A percentile compares a stretch with the other conserved stretches of the same genome.
Evolutionary conservation across 768 basidiomycete genomes (phyloP).

Genomic region (Tephrocybe sp.): DNA sequence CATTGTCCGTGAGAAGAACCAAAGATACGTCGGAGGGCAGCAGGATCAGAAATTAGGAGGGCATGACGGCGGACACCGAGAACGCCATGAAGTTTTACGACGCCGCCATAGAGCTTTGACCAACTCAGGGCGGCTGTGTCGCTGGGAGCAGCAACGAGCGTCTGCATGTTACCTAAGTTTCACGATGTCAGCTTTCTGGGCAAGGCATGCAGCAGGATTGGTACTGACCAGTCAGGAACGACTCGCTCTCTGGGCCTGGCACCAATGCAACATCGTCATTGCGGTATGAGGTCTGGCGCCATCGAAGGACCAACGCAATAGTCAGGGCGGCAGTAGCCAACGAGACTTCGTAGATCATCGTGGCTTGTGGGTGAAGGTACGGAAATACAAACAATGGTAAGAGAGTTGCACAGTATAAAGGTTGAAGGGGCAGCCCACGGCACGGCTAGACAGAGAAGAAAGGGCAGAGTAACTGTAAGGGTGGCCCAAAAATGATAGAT

Average conservation of each 20-base stretch:
- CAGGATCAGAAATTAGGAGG: constrained; percentile 6
- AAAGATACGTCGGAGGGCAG: constrained; percentile 8
- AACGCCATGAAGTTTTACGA: constrained; percentile 8
- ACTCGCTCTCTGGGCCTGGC: constrained; percentile 3
- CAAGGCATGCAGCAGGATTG: neutral
- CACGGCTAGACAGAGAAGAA: neutral
- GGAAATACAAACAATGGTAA: neutral
- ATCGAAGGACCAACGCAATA: neutral
- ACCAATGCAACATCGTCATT: constrained; percentile 5
- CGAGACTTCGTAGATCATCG: neutral
- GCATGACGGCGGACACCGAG: constrained; percentile 7
- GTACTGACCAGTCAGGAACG: constrained; percentile 4
- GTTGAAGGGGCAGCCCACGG: neutral
- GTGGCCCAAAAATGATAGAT: no score
- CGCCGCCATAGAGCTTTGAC: constrained; percentile 7
- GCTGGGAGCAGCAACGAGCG: constrained; percentile 1
- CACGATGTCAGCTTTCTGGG: neutral
- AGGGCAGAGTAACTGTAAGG: neutral
- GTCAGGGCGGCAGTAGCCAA: neutral
- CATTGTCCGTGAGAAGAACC: constrained; percentile 3
- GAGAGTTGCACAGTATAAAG: neutral
- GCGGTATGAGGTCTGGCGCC: neutral
- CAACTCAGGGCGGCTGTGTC: constrained; percentile 6
- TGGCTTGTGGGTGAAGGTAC: neutral
- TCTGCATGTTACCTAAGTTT: constrained; percentile 6